phyloP scores from a whole-genome alignment of 352 stramenopile species.

The Phytophthora parvispora region DNA sequence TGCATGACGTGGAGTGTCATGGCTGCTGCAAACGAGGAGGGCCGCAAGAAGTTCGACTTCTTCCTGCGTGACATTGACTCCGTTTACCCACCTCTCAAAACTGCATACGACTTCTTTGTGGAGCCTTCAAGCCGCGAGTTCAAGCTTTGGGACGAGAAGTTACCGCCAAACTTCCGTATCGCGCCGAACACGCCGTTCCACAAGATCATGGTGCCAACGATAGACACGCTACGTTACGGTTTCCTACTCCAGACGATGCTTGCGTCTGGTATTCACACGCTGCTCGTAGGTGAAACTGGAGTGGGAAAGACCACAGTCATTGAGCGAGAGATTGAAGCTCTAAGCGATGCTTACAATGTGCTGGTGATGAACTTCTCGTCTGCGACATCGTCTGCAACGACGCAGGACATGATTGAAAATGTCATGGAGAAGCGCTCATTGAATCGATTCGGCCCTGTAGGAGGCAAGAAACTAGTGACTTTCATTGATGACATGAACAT shows the following conservation, averaged over 20 bases:
- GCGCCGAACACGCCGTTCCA: constrained; percentile 80
- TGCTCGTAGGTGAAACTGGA: constrained; percentile 93
- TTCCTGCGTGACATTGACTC: constrained; percentile 94
- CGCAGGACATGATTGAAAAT: constrained; percentile 93
- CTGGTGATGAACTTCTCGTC: constrained; percentile 94
- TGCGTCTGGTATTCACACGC: constrained; percentile 71
- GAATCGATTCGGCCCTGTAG: constrained; percentile 90
- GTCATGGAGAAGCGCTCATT: constrained; percentile 93
- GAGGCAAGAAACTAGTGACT: constrained; percentile 90
- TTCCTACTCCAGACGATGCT: constrained; percentile 88
- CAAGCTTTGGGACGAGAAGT: constrained; percentile 88
- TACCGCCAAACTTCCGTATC: constrained; percentile 82
- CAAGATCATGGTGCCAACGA: constrained; percentile 91
- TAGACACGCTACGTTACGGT: constrained; percentile 87
- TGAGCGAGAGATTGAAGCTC: constrained; percentile 79
- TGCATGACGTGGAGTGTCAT: constrained; percentile 91
- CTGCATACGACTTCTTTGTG: constrained; percentile 95
- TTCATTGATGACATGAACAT: constrained; percentile 97
- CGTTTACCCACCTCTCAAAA: constrained; percentile 93
- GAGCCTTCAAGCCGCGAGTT: constrained; percentile 83
- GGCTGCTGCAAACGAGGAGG: constrained; percentile 87
- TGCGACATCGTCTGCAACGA: constrained; percentile 85
- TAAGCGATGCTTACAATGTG: constrained; percentile 82
- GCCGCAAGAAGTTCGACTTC: constrained; percentile 86
- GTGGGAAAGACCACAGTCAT: constrained; percentile 93